phyloP scores from a whole-genome alignment of 2,329 filamentous ascomycete species.

The Bipolaris victoriae region DNA sequence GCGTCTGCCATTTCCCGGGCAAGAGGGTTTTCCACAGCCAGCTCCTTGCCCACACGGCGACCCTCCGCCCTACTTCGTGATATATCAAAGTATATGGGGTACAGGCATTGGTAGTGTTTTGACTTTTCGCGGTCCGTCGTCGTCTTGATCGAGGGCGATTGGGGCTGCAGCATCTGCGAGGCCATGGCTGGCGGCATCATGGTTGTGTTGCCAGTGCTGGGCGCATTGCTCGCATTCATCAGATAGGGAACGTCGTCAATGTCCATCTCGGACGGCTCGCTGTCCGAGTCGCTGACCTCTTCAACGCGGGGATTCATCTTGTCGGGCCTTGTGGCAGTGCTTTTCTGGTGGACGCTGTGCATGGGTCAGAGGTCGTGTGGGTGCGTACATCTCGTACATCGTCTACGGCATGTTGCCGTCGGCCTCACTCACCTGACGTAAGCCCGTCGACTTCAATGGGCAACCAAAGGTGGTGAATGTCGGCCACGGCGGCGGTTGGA shows the following conservation, averaged over 20 bases:
- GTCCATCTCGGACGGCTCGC: constrained; percentile 70
- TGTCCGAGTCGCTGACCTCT: constrained; percentile 85
- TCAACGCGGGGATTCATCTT: constrained; percentile 76
- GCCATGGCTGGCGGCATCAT: constrained; percentile 25
- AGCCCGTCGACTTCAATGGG: neutral
- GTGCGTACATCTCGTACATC: no score
- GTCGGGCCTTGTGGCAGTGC: neutral
- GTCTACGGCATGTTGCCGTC: no score
- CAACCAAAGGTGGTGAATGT: constrained; percentile 6
- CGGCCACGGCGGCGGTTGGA: neutral
- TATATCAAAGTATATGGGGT: constrained; percentile 94
- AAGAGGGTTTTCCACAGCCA: constrained; percentile 83
- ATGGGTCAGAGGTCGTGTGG: constrained; percentile 43
- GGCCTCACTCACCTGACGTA: constrained; percentile 8
- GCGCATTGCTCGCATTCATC: constrained; percentile 50
- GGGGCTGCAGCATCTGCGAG: constrained; percentile 45
- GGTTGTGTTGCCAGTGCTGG: constrained; percentile 25
- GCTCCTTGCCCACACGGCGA: constrained; percentile 72
- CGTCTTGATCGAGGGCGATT: constrained; percentile 50
- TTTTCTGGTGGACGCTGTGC: constrained; percentile 1
- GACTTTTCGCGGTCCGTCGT: constrained; percentile 60
- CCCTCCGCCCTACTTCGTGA: constrained; percentile 76
- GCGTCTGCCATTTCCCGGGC: constrained; percentile 89
- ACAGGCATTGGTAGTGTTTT: constrained; percentile 84
- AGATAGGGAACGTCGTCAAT: constrained; percentile 79